Percentiles rank a stretch among this genome's conserved stretches.
phyloP scores from a whole-genome alignment of 305 asterid species.

The Solanum hybrid region DNA sequence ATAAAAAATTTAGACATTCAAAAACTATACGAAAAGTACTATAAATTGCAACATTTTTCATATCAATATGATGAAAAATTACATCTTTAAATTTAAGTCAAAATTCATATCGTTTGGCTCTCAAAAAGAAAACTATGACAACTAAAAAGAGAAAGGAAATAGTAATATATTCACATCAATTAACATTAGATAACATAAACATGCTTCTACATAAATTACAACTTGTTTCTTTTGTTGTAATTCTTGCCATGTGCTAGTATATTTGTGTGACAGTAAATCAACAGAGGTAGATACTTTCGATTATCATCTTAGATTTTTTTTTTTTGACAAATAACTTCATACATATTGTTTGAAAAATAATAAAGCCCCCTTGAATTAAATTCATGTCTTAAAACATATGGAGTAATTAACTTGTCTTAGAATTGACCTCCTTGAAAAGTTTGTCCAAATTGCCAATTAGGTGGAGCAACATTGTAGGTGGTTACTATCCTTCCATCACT shows the following conservation, averaged over 20 bases:
- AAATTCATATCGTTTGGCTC: neutral
- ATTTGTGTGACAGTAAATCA: neutral
- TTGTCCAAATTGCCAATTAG: conserved; percentile 16
- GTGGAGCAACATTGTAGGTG: conserved; percentile 7
- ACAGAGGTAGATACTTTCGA: neutral
- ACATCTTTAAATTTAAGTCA: neutral
- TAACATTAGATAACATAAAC: neutral
- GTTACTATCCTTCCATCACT: conserved; percentile 11
- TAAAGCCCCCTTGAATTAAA: neutral
- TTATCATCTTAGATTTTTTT: neutral
- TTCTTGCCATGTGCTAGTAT: neutral
- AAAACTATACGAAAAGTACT: too few relatives aligned
- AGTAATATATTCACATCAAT: neutral
- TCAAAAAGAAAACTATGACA: too few relatives aligned
- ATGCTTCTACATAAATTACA: neutral
- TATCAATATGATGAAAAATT: neutral
- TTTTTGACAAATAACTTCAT: neutral
- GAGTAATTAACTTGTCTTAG: neutral
- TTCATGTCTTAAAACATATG: neutral
- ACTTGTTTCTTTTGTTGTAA: neutral
- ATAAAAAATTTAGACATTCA: neutral
- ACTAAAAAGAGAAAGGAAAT: neutral
- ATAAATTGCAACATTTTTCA: neutral
- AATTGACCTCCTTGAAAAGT: conserved; percentile 19
- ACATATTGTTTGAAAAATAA: neutral